Conservation (phyloP, 305 asterid species). For the Fraxinus velutina region DNA sequence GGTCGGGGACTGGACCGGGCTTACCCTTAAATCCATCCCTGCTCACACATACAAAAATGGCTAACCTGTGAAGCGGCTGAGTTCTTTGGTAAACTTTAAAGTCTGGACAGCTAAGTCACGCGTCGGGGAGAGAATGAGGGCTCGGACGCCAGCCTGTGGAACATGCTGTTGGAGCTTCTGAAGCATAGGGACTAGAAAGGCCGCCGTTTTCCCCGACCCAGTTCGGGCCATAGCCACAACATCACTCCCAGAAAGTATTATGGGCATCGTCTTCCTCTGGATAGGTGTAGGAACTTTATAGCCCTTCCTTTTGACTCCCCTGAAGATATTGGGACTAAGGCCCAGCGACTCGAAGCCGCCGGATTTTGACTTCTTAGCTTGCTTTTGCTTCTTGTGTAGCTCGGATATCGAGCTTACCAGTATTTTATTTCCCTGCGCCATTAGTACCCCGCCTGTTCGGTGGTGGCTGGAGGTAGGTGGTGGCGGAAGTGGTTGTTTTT, state of each 20-base stretch:
- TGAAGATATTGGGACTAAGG: slow-evolving; percentile 54
- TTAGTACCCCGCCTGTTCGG: neutral
- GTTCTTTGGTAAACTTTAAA: slow-evolving; percentile 67
- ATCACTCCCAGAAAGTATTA: slow-evolving; percentile 62
- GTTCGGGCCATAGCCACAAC: slow-evolving; percentile 97
- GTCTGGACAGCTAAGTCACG: slow-evolving; percentile 95
- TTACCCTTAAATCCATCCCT: neutral
- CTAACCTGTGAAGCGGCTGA: slow-evolving; percentile 75
- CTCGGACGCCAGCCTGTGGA: slow-evolving; percentile 85
- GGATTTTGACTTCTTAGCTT: slow-evolving; percentile 70
- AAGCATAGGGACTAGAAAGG: slow-evolving; percentile 84
- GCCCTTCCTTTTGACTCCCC: slow-evolving; percentile 79
- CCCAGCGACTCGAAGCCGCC: slow-evolving; percentile 89
- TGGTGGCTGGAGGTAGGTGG: neutral
- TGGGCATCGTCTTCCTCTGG: slow-evolving; percentile 85
- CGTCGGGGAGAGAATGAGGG: slow-evolving; percentile 79
- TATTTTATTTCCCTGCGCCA: slow-evolving; percentile 21
- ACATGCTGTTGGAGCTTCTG: slow-evolving; percentile 79
- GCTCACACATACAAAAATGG: neutral
- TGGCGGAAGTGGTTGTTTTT: too few relatives aligned
- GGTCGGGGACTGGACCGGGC: too few relatives aligned
- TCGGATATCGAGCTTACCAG: slow-evolving; percentile 62
- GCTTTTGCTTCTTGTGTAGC: slow-evolving; percentile 44
- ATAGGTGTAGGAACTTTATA: slow-evolving; percentile 94
- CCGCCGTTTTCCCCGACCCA: slow-evolving; percentile 94